Evolutionary conservation across 129 eudicot genomes (phyloP).

Genomic region (Artemisia annua): DNA sequence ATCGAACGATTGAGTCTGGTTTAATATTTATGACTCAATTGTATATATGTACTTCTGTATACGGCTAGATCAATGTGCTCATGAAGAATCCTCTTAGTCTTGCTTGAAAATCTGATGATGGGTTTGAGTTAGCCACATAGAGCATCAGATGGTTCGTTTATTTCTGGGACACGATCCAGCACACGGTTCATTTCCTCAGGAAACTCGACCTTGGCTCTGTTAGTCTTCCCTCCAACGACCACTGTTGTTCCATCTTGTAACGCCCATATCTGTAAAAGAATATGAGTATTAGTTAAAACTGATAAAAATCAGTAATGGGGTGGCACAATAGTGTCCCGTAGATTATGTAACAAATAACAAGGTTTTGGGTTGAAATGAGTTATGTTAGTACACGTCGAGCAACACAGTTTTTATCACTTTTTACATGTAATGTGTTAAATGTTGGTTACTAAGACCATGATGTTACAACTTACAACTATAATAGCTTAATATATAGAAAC

Average conservation of each 20-base stretch:
- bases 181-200: constrained; percentile 66
- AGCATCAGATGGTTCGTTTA: constrained; percentile 38
- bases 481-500: no score
- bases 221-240: constrained; percentile 79
- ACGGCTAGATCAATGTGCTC: neutral
- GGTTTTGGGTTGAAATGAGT: no score
- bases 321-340: no score
- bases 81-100: neutral
- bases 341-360: no score
- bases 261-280: constrained; percentile 62
- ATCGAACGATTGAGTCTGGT: neutral
- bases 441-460: no score
- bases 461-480: no score
- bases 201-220: constrained; percentile 71
- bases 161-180: constrained; percentile 69
- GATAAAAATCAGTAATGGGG: no score
- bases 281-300: no score
- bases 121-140: constrained; percentile 39
- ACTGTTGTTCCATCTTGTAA: constrained; percentile 87
- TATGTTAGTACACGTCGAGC: no score
- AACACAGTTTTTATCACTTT: no score
- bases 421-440: no score
- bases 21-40: neutral
- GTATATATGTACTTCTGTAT: constrained; percentile 22
- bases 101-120: neutral